phyloP scores from a whole-genome alignment of 1,284 basidiomycete genomes.

The Ceratobasidium sp. region DNA sequence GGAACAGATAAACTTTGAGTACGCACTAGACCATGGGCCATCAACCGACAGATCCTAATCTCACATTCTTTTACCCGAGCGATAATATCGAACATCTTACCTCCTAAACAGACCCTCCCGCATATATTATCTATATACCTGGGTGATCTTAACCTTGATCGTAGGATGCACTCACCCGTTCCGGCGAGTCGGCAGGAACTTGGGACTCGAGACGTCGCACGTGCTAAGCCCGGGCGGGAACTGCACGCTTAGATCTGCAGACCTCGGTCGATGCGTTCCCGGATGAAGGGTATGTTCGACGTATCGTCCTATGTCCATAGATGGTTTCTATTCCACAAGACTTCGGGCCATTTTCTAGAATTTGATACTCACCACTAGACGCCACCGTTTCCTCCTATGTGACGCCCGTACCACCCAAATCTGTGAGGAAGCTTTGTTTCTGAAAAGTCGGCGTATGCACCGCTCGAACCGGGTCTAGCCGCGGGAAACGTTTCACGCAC shows the following conservation, averaged over 20 bases:
- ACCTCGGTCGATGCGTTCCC: slow-evolving; percentile 16
- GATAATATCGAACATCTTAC: neutral
- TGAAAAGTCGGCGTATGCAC: neutral
- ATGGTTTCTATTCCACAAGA: neutral
- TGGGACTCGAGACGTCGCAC: neutral
- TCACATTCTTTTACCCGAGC: neutral
- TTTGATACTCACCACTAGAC: neutral
- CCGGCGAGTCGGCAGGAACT: neutral
- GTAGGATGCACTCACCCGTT: neutral
- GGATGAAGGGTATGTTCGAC: neutral
- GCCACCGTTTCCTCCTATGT: neutral
- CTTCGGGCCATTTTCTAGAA: neutral
- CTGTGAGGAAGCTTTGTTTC: neutral
- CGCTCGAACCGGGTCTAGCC: neutral
- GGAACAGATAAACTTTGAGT: slow-evolving; percentile 7
- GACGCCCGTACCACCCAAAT: too few relatives aligned
- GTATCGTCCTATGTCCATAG: neutral
- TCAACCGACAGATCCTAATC: neutral
- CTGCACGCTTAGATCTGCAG: slow-evolving; percentile 6
- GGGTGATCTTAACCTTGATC: slow-evolving; percentile 2
- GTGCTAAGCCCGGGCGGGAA: neutral
- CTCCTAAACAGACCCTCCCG: neutral
- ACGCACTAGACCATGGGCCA: slow-evolving; percentile 4
- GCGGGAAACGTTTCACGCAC: neutral
- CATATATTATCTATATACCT: neutral